A percentile compares a stretch with the other conserved stretches of the same genome.
Evolutionary conservation across 2,329 filamentous ascomycete genomes (phyloP).

Genomic region (Tolypocladium ophioglossoides): DNA sequence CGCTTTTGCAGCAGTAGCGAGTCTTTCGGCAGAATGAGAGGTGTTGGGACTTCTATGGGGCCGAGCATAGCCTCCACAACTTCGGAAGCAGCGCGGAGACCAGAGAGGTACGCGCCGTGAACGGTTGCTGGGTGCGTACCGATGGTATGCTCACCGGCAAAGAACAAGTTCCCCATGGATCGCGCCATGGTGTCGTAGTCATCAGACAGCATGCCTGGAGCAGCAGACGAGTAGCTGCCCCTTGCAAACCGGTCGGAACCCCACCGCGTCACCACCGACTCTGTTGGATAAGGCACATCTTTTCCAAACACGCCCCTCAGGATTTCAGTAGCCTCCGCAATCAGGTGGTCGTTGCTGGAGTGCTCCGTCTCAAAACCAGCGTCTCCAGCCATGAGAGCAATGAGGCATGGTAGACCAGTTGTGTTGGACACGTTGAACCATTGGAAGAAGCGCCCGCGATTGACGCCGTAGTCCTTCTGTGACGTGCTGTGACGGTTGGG

Average conservation of each 20-base stretch:
- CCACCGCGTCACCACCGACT: conserved; percentile 89
- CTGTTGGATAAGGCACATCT: conserved; percentile 64
- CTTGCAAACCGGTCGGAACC: conserved; percentile 81
- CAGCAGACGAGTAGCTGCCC: conserved; percentile 92
- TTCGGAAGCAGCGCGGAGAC: conserved; percentile 79
- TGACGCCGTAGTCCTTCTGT: conserved; percentile 67
- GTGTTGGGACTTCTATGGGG: conserved; percentile 64
- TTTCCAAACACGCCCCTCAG: conserved; percentile 65
- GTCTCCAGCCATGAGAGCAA: conserved; percentile 92
- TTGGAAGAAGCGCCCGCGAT: conserved; percentile 87
- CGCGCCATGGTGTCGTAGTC: conserved; percentile 91
- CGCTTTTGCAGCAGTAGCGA: conserved; percentile 41
- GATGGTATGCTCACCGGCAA: conserved; percentile 93
- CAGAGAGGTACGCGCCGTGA: conserved; percentile 91
- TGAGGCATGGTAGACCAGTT: conserved; percentile 74
- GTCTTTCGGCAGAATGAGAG: conserved; percentile 61
- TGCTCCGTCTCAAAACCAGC: conserved; percentile 82
- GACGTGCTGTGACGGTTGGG: conserved; percentile 57
- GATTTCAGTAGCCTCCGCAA: conserved; percentile 70
- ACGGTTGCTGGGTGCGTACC: conserved; percentile 94
- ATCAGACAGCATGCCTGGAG: conserved; percentile 66
- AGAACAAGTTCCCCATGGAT: conserved; percentile 77
- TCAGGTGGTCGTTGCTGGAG: conserved; percentile 62
- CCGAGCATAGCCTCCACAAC: conserved; percentile 73
- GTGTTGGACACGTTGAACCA: conserved; percentile 96